Conservation (phyloP, 2,329 filamentous ascomycete genomes). For the Lachnellula arida region DNA sequence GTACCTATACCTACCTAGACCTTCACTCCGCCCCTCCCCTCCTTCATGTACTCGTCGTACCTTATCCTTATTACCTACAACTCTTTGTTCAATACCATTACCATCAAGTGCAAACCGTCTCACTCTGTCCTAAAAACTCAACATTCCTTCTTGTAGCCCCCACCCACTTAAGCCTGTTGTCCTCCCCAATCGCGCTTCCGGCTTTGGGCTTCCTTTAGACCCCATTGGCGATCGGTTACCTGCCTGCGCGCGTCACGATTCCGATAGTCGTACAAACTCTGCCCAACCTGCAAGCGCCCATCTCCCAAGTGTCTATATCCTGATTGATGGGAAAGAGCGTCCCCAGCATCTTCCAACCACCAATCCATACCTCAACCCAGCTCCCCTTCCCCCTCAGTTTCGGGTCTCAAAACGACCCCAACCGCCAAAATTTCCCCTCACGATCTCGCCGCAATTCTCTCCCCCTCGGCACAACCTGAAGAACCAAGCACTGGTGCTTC, state of each 20-base stretch:
- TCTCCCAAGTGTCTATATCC: neutral
- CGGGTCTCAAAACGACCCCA: constrained; percentile 26
- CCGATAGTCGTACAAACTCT: neutral
- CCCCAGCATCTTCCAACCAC: neutral
- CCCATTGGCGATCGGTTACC: neutral
- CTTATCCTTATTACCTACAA: too few relatives aligned
- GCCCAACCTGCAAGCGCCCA: neutral
- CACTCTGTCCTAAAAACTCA: neutral
- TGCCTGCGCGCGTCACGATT: neutral
- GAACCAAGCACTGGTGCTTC: constrained; percentile 19
- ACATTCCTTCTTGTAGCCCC: neutral
- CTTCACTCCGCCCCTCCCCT: neutral
- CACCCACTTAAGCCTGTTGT: neutral
- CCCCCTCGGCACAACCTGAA: constrained; percentile 28
- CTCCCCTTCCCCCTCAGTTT: constrained; percentile 3
- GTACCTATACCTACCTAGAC: too few relatives aligned
- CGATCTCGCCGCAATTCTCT: constrained; percentile 33
- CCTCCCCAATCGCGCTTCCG: neutral
- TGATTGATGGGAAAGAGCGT: neutral
- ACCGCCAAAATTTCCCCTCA: constrained; percentile 35
- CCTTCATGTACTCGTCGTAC: neutral
- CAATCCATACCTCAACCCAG: neutral
- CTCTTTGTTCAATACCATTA: too few relatives aligned
- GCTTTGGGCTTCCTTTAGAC: neutral
- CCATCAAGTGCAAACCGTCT: neutral